Conservation (phyloP, 1,284 basidiomycete genomes). For the Earliella scabrosa region DNA sequence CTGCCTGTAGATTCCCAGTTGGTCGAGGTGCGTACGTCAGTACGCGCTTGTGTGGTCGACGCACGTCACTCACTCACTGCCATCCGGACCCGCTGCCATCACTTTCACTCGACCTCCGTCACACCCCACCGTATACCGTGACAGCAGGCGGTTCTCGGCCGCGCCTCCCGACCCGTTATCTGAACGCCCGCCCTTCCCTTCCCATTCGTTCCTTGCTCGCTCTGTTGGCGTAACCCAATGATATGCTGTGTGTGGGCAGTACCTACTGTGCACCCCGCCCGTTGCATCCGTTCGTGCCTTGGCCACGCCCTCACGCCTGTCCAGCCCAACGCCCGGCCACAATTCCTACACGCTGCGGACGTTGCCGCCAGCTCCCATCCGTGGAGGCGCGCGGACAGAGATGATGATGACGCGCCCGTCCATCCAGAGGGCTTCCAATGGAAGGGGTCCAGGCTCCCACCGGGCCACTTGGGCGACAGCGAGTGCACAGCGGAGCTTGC, state of each 20-base stretch:
- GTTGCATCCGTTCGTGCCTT: background rate
- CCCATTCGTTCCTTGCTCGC: conserved; percentile 9
- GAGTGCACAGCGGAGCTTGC: conserved; percentile 15
- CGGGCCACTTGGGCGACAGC: too few species aligned
- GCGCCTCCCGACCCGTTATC: conserved; percentile 26
- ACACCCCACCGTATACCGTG: too few species aligned
- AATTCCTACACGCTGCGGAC: conserved; percentile 11
- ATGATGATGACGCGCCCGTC: background rate
- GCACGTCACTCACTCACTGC: conserved; percentile 21
- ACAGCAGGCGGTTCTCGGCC: too few species aligned
- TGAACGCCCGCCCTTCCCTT: conserved; percentile 17
- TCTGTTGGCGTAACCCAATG: conserved; percentile 17
- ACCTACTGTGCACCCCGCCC: too few species aligned
- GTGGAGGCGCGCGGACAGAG: conserved; percentile 2
- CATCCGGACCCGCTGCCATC: too few species aligned
- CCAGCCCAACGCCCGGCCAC: conserved; percentile 13
- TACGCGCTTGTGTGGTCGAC: conserved; percentile 7
- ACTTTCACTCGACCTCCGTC: too few species aligned
- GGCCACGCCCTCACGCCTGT: background rate
- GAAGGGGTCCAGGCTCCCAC: conserved; percentile 7
- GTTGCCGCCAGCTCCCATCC: conserved; percentile 18
- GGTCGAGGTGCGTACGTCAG: conserved; percentile 17
- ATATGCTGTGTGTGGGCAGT: conserved; percentile 2
- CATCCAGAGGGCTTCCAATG: conserved; percentile 8
- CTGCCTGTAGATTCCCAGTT: conserved; percentile 7